Conservation (phyloP, 1,284 basidiomycete genomes). For the Thelephora terrestris region DNA sequence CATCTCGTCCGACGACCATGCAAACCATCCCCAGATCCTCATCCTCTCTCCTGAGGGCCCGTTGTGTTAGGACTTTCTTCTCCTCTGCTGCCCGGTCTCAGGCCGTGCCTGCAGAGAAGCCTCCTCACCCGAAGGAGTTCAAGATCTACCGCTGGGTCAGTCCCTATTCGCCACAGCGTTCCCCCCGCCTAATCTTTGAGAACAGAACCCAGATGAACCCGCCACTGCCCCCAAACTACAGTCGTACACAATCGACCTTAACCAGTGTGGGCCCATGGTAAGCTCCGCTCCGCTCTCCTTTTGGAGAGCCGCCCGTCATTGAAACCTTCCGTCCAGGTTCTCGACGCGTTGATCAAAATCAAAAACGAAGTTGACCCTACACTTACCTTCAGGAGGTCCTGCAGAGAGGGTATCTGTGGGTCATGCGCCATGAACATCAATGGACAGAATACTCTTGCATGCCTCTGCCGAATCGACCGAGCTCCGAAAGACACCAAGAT, state of each 20-base stretch:
- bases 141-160: slow-evolving; percentile 93
- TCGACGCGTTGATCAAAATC: slow-evolving; percentile 95
- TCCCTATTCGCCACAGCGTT: slow-evolving; percentile 1
- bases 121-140: slow-evolving; percentile 68
- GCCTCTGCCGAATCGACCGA: slow-evolving; percentile 92
- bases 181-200: background rate
- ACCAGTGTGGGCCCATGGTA: slow-evolving; percentile 95
- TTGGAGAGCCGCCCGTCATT: slow-evolving; percentile 6
- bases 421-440: slow-evolving; percentile 99
- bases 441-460: slow-evolving; percentile 96
- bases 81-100: slow-evolving; percentile 25
- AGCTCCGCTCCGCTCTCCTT: slow-evolving; percentile 14
- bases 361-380: slow-evolving; percentile 98
- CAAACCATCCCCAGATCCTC: background rate
- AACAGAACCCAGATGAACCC: slow-evolving; percentile 91
- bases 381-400: slow-evolving; percentile 92
- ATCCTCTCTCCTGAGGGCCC: background rate
- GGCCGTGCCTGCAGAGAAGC: slow-evolving; percentile 31
- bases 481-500: slow-evolving; percentile 75
- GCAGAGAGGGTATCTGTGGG: slow-evolving; percentile 97
- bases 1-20: background rate
- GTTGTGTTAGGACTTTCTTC: slow-evolving; percentile 22
- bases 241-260: slow-evolving; percentile 88
- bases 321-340: slow-evolving; percentile 36
- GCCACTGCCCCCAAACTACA: slow-evolving; percentile 87